Percentiles rank a stretch among this genome's conserved stretches.
phyloP scores from a whole-genome alignment of 164 flowering plant genomes.

The Paratinospora sagittata region DNA sequence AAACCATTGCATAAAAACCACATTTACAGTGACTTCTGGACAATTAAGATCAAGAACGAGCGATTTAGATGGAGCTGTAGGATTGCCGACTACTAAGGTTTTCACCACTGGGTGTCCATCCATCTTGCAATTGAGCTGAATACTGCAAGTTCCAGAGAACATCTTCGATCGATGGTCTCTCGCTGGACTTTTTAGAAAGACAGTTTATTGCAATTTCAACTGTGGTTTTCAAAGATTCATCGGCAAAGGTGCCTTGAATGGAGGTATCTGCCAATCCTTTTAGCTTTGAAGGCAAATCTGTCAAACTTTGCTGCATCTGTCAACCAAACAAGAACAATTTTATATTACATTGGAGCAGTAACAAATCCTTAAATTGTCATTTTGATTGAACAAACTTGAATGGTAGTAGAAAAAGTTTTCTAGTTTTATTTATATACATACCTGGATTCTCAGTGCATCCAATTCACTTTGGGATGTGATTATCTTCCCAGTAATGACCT shows the following conservation, averaged over 20 bases:
- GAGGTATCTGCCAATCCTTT: conserved; percentile 43
- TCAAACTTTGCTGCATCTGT: conserved; percentile 55
- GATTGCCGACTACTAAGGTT: conserved; percentile 17
- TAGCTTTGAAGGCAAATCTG: conserved; percentile 42
- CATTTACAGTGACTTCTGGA: background rate
- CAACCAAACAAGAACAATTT: conserved; percentile 6
- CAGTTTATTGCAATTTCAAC: conserved; percentile 60
- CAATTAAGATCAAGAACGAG: background rate
- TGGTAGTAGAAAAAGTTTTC: background rate
- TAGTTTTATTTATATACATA: conserved; percentile 10
- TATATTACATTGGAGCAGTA: background rate
- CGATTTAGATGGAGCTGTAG: background rate
- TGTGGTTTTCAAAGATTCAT: conserved; percentile 61
- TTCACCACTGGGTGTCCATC: conserved; percentile 68
- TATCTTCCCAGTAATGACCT: conserved; percentile 57
- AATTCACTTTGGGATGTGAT: conserved; percentile 39
- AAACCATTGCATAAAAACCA: background rate
- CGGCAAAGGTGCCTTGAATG: conserved; percentile 53
- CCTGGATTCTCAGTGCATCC: conserved; percentile 48
- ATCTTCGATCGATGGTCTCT: conserved; percentile 84
- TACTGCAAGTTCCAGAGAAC: conserved; percentile 93
- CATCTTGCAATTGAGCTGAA: conserved; percentile 79
- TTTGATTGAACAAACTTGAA: no score
- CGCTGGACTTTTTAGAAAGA: conserved; percentile 36
- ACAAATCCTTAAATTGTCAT: no score